These are phyloP conservation scores for Abelmoschus esculentus DNA, from an alignment of 345 rosid genomes.

Conservation along the genomic window DNA sequence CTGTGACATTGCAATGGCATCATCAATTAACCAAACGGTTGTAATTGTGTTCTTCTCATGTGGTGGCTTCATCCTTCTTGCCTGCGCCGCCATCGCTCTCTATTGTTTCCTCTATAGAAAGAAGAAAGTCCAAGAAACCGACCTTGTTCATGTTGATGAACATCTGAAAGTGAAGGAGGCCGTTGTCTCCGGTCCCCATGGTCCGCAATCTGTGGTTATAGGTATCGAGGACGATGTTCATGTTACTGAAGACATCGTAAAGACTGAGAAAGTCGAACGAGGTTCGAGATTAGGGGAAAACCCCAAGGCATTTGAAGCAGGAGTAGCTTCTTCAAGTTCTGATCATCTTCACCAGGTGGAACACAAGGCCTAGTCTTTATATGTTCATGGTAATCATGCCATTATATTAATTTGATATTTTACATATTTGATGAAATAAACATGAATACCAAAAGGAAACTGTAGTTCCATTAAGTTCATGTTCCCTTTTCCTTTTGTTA, in stretches of 20 bases:
- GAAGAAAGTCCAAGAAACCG: constrained; percentile 33
- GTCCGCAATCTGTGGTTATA: constrained; percentile 30
- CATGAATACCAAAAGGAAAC: neutral
- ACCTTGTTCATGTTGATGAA: constrained; percentile 34
- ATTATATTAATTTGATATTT: neutral
- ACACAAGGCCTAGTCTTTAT: constrained; percentile 4
- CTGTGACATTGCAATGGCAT: neutral
- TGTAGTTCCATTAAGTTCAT: neutral
- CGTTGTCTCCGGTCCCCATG: constrained; percentile 41
- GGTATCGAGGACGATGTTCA: constrained; percentile 53
- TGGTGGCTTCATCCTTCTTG: constrained; percentile 44
- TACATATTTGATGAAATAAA: neutral
- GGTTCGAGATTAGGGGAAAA: constrained; percentile 11
- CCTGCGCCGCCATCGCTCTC: constrained; percentile 34
- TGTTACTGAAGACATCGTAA: constrained; percentile 31
- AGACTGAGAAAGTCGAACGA: constrained; percentile 24
- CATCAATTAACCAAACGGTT: neutral
- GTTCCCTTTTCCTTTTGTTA: neutral
- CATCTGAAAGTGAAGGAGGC: constrained; percentile 52
- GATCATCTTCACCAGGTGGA: constrained; percentile 6
- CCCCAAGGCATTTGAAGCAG: neutral
- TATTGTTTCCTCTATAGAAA: constrained; percentile 43
- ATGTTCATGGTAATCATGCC: neutral
- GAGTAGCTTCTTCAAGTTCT: constrained; percentile 10
- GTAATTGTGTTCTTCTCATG: constrained; percentile 14